These are phyloP conservation scores for Backusella sp. DNA, from an alignment of 192 early-diverging fungal genomes.

Conservation along the genomic window DNA sequence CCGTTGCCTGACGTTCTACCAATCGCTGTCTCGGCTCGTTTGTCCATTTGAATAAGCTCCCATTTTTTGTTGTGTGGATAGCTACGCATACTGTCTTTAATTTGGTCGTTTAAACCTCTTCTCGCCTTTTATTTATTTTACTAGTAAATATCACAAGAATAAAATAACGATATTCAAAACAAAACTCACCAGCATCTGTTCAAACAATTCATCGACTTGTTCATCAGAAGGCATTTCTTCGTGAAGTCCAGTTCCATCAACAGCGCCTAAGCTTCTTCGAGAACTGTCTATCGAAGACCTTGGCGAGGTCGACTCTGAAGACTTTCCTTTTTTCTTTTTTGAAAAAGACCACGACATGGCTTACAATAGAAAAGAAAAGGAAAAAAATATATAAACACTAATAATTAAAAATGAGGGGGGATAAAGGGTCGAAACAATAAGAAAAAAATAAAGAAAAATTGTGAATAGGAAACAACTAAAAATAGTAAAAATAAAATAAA, in stretches of 20 bases:
- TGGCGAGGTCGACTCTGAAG: conserved; percentile 5
- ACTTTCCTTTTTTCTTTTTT: not conserved
- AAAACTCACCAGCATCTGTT: conserved; percentile 50
- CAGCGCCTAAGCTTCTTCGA: not conserved
- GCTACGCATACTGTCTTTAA: not conserved
- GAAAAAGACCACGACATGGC: conserved; percentile 7
- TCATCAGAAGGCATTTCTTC: conserved; percentile 31
- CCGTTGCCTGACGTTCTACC: conserved; percentile 26
- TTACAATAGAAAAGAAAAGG: not conserved
- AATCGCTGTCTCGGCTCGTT: conserved; percentile 9
- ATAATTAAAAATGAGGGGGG: not conserved
- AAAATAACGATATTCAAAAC: not conserved
- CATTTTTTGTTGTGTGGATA: conserved; percentile 5
- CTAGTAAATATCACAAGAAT: conserved; percentile 17
- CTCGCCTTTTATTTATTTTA: conserved; percentile 35
- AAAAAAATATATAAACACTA: not conserved
- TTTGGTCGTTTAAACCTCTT: conserved; percentile 22
- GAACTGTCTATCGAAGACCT: conserved; percentile 8
- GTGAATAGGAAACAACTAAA: not conserved
- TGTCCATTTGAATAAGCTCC: conserved; percentile 9
- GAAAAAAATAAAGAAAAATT: not conserved
- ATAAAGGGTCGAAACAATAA: not conserved
- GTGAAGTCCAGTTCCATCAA: not conserved
- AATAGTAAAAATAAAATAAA: not conserved
- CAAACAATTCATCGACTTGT: conserved; percentile 49